phyloP scores from a whole-genome alignment of 2,329 filamentous ascomycete genomes.

The Nannizzia gypsea region DNA sequence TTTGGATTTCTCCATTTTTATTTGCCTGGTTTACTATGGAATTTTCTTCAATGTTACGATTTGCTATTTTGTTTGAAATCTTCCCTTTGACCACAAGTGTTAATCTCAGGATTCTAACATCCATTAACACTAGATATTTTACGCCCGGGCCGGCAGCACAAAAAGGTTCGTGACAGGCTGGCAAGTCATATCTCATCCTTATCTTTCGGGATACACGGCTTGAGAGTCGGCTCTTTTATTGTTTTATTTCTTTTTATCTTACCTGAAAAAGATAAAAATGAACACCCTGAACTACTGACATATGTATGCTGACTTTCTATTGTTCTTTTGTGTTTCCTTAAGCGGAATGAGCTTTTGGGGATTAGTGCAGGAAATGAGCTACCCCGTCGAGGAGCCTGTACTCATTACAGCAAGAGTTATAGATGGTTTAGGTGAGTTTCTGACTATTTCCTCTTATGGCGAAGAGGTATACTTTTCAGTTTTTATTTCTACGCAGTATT shows the following conservation, averaged over 20 bases:
- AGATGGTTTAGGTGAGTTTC: constrained; percentile 42
- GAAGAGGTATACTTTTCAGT: neutral
- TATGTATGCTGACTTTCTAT: neutral
- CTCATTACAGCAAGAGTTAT: constrained; percentile 44
- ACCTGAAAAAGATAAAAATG: neutral
- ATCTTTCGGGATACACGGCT: neutral
- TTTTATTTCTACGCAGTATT: neutral
- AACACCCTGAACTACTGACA: neutral
- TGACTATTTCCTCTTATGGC: neutral
- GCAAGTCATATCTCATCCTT: neutral
- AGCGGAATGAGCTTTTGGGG: constrained; percentile 42
- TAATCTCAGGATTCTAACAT: neutral
- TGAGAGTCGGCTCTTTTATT: neutral
- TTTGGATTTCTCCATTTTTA: neutral
- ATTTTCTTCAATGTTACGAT: no score
- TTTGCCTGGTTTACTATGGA: neutral
- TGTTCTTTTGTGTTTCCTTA: neutral
- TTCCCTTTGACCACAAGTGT: neutral
- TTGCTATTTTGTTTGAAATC: no score
- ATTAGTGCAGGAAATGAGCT: constrained; percentile 45
- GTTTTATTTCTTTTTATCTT: no score
- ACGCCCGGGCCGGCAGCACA: neutral
- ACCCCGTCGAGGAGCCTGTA: constrained; percentile 42
- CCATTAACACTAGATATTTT: neutral
- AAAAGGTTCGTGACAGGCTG: constrained; percentile 3